phyloP scores from a whole-genome alignment of 164 flowering plant species.

The Tetracentron sinense region DNA sequence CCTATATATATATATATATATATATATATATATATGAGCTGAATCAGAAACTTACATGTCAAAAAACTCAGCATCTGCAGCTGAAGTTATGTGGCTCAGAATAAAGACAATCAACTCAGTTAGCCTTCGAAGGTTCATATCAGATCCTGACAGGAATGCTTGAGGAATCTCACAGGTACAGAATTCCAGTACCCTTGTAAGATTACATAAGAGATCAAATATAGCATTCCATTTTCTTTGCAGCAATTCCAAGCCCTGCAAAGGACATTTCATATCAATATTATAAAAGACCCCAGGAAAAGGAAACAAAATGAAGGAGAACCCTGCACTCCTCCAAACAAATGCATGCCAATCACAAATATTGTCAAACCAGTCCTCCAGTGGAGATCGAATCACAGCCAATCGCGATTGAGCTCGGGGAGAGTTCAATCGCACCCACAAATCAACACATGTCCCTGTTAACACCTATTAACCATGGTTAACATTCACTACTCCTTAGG shows the following conservation, averaged over 20 bases:
- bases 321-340: neutral
- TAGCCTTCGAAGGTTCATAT: slow-evolving; percentile 76
- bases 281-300: neutral
- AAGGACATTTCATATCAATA: neutral
- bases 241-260: slow-evolving; percentile 74
- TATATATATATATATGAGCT: no score
- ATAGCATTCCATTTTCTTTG: slow-evolving; percentile 79
- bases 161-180: slow-evolving; percentile 79
- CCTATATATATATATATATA: no score
- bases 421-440: no score
- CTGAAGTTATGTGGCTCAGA: slow-evolving; percentile 62
- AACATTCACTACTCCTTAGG: no score
- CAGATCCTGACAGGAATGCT: slow-evolving; percentile 72
- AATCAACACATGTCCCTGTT: no score
- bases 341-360: neutral
- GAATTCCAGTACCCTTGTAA: slow-evolving; percentile 85
- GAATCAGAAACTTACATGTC: slow-evolving; percentile 74
- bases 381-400: no score
- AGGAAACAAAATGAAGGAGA: neutral
- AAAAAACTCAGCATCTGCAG: slow-evolving; percentile 69
- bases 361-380: no score
- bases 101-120: slow-evolving; percentile 76
- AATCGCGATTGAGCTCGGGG: no score
- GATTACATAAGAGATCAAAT: slow-evolving; percentile 91
- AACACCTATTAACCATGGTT: no score